Conservation (phyloP, 2,329 filamentous ascomycete species). For the Penicillium sp. region DNA sequence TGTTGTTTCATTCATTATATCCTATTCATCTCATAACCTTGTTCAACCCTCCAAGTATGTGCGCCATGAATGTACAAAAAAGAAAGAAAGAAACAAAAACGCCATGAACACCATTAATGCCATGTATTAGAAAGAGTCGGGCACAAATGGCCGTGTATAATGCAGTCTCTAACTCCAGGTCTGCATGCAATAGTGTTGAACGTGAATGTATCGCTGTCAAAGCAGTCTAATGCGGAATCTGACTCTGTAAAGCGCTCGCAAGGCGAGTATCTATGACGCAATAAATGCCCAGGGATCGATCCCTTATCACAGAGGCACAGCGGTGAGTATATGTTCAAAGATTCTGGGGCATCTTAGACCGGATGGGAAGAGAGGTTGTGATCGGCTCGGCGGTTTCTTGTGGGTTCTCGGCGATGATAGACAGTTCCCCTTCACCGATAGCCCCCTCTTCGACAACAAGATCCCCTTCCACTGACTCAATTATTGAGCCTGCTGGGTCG, state of each 20-base stretch:
- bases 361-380: conserved; percentile 21
- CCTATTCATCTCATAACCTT: not conserved
- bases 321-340: conserved; percentile 12
- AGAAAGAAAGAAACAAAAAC: conserved; percentile 3
- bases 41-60: conserved; percentile 3
- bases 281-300: not conserved
- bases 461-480: conserved; percentile 42
- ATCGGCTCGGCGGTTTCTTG: conserved; percentile 3
- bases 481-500: conserved; percentile 45
- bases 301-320: conserved; percentile 1
- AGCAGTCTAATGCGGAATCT: conserved; percentile 13
- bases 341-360: conserved; percentile 16
- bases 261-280: conserved; percentile 11
- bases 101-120: conserved; percentile 9
- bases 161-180: conserved; percentile 17
- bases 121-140: conserved; percentile 2
- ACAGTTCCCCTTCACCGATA: conserved; percentile 26
- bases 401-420: not conserved
- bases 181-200: conserved; percentile 25
- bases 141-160: conserved; percentile 11
- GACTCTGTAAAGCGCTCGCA: conserved; percentile 9
- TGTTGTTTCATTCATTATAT: not conserved
- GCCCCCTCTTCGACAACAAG: conserved; percentile 27
- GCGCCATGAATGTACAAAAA: conserved; percentile 6
- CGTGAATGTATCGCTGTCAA: conserved; percentile 16